Base-by-base conservation (phyloP, 2,329 filamentous ascomycete genomes). In the Leptographium wingfieldii region DNA sequence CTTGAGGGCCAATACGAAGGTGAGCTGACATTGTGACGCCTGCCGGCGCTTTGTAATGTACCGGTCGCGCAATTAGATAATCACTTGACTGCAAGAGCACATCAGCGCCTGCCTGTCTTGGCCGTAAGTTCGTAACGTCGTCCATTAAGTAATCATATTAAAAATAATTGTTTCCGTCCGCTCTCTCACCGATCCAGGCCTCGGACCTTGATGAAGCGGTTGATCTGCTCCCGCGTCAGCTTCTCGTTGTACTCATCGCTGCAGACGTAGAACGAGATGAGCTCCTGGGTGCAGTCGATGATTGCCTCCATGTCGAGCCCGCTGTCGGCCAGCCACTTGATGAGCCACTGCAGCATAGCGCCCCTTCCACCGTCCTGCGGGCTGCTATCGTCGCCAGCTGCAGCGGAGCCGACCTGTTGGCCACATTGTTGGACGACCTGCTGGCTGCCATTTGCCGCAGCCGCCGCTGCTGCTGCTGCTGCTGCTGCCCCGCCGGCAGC, bases 251-350 rank as follows among this genome's bases (percentile, higher is more conserved):
- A 83, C 65, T 81, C 76, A 67, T 84, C 81, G 57, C 81, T 76
- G 62, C 76, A 81, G 68, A 95, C 89, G 69, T 96, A 96, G 64
- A 96, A 82, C 3, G 89, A 92, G 58, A 96, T 89, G 63, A 96
- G 81, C 73, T 96, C 92, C 73, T 96, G 92, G 0, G 89, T 92
- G 68, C 88, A 90, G 72, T 96, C 90, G 57, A 95, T 87, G 71
- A 95, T 86, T 38, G 85, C 87, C 65, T 89, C 84, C 67, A 96
- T 87, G 67, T 95, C 89, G 52, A 96, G 83, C 60, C 84, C 87
- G 67, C 89, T 94, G 69, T 95, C 90, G 1, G 91, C 88, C 60
- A 96, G 77, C 87, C 91, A 96, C 49, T 83, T 81, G 11, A 90
- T 81, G 62, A 81, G 83, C 40, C 79, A 75, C 67, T 83, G 80